Evolutionary conservation across 2,329 filamentous ascomycete genomes (phyloP), one percentile per base, ranked within the genome.

Genomic region (Ophiostoma himal-ulmi): DNA sequence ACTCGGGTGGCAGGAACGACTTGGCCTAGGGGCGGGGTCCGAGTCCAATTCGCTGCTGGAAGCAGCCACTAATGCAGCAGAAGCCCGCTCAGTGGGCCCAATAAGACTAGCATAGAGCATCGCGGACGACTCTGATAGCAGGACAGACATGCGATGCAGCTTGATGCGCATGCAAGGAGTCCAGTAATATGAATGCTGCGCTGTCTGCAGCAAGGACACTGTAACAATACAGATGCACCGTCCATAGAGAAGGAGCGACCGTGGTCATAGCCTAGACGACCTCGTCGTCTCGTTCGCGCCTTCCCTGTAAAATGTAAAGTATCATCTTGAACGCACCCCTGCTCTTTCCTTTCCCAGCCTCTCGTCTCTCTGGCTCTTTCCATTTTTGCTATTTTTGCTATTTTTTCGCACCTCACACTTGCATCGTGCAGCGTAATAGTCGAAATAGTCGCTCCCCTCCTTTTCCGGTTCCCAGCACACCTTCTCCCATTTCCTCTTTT

Each of bases 51-150:
- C 36, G 70, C 68, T 70, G 66, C 70, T 70, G 68, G 57, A 68
- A 68, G 36, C 44, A 57, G 68, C 70, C 70, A 62, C 71, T 72
- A 72, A 72, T 72, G 71, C 71, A 71, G 44, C 26, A 44, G 66
- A 67, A 68, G 66, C 52, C 68, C 66, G 57, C 66, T 39, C 65
- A 69, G 70, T 67, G 70, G 70, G 20, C 54, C 68, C 70, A 70
- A 70, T 60, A 68, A 60, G 36, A 71, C 68, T 62, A 41, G 39
- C 8, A 14, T 57, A 60, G 60, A 13, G 26, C n/a, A 67, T 41
- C 39, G 65, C 65, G 22, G 65, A 62, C 65, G 11, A 41, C n/a
- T 65, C 20, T 68, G 41, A 39, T 34, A 8, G 57, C 26, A 14
- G 22, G 44, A 48, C 44, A 48, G 44, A 48, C 44, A 37, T 39